Conservation (phyloP, 2,329 filamentous ascomycete genomes). For the Hypoxylon sp. region DNA sequence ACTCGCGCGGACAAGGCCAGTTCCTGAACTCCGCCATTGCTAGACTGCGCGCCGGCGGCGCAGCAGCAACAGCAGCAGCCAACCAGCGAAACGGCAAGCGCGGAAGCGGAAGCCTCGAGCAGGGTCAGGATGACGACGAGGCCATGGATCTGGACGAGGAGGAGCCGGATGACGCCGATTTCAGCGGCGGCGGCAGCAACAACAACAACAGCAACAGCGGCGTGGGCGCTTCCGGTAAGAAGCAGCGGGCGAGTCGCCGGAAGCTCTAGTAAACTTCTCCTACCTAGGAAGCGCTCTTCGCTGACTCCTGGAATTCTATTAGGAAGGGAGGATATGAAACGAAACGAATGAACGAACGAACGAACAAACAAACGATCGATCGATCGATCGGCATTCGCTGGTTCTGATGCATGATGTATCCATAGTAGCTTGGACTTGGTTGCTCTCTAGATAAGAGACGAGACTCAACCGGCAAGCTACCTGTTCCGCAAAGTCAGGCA, state of each 20-base stretch:
- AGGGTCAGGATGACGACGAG: constrained; percentile 54
- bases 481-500: too few species aligned
- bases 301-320: too few species aligned
- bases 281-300: too few species aligned
- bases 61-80: too few species aligned
- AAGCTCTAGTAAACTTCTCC: constrained; percentile 58
- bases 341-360: too few species aligned
- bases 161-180: constrained; percentile 58
- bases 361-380: too few species aligned
- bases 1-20: constrained; percentile 39
- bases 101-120: constrained; percentile 42
- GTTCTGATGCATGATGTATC: neutral
- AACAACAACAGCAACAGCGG: constrained; percentile 48
- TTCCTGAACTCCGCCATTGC: constrained; percentile 41
- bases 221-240: constrained; percentile 54
- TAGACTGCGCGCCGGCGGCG: constrained; percentile 28
- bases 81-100: constrained; percentile 48
- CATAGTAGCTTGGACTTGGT: too few species aligned
- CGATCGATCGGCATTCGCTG: neutral
- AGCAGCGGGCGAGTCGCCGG: constrained; percentile 60
- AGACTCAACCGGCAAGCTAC: too few species aligned
- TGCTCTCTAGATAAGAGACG: too few species aligned
- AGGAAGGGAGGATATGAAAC: too few species aligned
- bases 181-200: constrained; percentile 47
- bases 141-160: constrained; percentile 65